Conservation (phyloP, 306 rosid genomes). For the Fragaria vesca region DNA sequence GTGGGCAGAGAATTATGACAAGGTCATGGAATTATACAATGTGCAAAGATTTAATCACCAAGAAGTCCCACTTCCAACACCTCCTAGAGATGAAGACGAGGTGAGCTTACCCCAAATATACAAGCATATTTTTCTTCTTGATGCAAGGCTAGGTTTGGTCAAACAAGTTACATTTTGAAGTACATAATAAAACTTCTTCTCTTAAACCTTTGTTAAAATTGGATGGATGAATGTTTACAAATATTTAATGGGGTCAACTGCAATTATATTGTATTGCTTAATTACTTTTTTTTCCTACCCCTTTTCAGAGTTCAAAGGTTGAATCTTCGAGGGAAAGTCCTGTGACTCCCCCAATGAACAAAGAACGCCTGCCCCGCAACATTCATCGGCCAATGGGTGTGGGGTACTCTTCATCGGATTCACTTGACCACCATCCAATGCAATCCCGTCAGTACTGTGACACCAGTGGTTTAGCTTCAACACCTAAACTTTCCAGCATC, state of each 20-base stretch:
- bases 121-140: slow-evolving; percentile 1
- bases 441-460: slow-evolving; percentile 57
- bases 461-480: slow-evolving; percentile 57
- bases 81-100: slow-evolving; percentile 87
- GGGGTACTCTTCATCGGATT: slow-evolving; percentile 88
- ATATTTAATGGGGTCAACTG: background rate
- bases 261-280: slow-evolving; percentile 13
- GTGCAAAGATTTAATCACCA: slow-evolving; percentile 88
- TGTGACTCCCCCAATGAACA: slow-evolving; percentile 75
- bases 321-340: slow-evolving; percentile 88
- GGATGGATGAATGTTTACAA: slow-evolving; percentile 9
- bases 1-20: slow-evolving; percentile 96
- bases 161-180: slow-evolving; percentile 7
- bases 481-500: slow-evolving; percentile 64
- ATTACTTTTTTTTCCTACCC: slow-evolving; percentile 11
- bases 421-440: slow-evolving; percentile 59
- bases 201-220: background rate
- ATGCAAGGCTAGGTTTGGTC: slow-evolving; percentile 4
- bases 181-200: background rate
- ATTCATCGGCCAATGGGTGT: slow-evolving; percentile 51
- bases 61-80: slow-evolving; percentile 86
- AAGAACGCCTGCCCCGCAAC: slow-evolving; percentile 59
- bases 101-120: slow-evolving; percentile 38
- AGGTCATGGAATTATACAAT: slow-evolving; percentile 91
- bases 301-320: slow-evolving; percentile 65